phyloP scores from a whole-genome alignment of 805 yeast genomes.

The Ogataea trehalophila region DNA sequence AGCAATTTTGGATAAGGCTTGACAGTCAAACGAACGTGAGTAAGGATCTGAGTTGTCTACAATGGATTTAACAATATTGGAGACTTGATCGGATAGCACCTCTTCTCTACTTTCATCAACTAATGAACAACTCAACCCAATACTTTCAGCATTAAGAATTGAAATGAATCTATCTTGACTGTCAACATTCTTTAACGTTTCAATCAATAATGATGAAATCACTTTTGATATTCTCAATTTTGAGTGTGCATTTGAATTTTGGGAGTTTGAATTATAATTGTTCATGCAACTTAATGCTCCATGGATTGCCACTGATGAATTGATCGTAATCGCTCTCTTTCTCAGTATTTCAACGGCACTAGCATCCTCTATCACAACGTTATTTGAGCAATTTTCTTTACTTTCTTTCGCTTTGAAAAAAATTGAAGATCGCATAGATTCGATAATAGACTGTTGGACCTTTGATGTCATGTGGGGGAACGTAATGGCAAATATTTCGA shows the following conservation, averaged over 20 bases:
- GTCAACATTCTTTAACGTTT: conserved; percentile 24
- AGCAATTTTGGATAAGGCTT: conserved; percentile 35
- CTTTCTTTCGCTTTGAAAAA: conserved; percentile 34
- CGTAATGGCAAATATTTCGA: conserved; percentile 66
- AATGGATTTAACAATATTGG: conserved; percentile 57
- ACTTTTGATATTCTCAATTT: conserved; percentile 19
- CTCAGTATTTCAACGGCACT: conserved; percentile 17
- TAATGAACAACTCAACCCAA: conserved; percentile 28
- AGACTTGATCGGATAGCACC: conserved; percentile 35
- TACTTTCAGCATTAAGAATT: conserved; percentile 28
- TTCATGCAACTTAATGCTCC: conserved; percentile 36
- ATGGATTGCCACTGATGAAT: conserved; percentile 60
- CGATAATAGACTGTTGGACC: conserved; percentile 84
- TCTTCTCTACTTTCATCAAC: conserved; percentile 21
- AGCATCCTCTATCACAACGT: conserved; percentile 8
- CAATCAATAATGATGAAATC: conserved; percentile 22
- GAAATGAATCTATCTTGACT: conserved; percentile 18
- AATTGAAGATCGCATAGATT: conserved; percentile 59
- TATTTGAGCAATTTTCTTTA: conserved; percentile 6
- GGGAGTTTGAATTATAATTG: conserved; percentile 12
- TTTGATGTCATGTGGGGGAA: conserved; percentile 70
- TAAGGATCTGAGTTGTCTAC: conserved; percentile 62
- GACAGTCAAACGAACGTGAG: conserved; percentile 53
- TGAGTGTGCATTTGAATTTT: conserved; percentile 2
- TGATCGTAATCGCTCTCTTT: conserved; percentile 49